Base-by-base conservation (phyloP, 176 grass and related monocot species). In the Chloris gayana region DNA sequence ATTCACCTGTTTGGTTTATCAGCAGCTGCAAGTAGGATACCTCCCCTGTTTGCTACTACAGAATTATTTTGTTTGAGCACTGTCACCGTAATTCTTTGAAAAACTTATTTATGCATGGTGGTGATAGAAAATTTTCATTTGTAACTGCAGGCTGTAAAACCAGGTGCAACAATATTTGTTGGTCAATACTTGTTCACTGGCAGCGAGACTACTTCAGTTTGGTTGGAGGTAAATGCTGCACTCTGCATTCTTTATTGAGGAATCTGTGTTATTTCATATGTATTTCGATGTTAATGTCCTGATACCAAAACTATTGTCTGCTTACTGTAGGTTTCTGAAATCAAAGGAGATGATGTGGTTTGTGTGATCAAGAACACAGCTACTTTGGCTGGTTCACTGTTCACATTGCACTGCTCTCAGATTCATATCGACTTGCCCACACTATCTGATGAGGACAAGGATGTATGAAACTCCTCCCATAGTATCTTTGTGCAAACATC, bases 131-230 rank as follows among this genome's bases (percentile, higher is more conserved):
- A 27, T 42, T 18, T 21, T 56, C 53, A 2, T 74, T 37, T 44
- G 18, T 79, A 37, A 29, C 38, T 76, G 46, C 90, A 95, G 96
- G 88, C 82, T 25, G 72, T 99, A 74, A 99, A 87, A 19, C 93
- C 90, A 34, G 93, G 93, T 72, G 96, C 83, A 70, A 91, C 96
- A 6, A 95, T 99, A 74, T 99, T 99, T 70, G 92, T 99, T 44
- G 96, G 96, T 1, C 96, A 99, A 74, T 99, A 99, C 69, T 83
- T 99, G 86, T 95, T 99, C 84, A 99, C 96, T 31, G 96, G 96
- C 38, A 93, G 93, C 50, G 96, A 99, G 82, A 99, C 93, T 81
- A 99, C 96, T 76, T 99, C 93, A 61, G 96, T 95, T 82, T 99
- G 96, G 96, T 74, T 99, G 83, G 90, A 99, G 96, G 97, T 99